These are phyloP conservation scores for Linum lewisii DNA, from an alignment of 345 rosid species.

Conservation along the genomic window DNA sequence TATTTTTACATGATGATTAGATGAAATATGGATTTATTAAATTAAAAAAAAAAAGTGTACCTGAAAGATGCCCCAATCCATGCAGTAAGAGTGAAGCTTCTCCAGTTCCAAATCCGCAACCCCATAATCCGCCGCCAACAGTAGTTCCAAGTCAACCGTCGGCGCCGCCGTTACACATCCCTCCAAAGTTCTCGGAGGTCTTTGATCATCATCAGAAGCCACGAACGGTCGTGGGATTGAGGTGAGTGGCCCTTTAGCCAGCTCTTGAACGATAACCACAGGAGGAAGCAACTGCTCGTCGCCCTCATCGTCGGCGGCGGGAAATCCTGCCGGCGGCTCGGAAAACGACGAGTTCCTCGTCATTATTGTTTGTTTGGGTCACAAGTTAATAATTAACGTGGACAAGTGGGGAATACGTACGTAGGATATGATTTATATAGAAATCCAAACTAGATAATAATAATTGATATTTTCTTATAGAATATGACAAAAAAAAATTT, in stretches of 20 bases:
- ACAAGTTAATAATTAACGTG: not conserved
- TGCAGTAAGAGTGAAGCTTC: constrained; percentile 21
- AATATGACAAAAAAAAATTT: too few species aligned
- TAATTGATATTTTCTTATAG: too few species aligned
- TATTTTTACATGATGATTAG: too few species aligned
- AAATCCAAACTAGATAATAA: too few species aligned
- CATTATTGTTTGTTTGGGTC: not conserved
- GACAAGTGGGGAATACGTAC: not conserved
- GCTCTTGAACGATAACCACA: constrained; percentile 18
- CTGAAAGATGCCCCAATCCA: constrained; percentile 39
- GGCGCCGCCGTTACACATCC: constrained; percentile 10
- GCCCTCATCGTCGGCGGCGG: not conserved
- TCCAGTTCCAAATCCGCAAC: constrained; percentile 13
- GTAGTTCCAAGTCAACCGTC: constrained; percentile 17
- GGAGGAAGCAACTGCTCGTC: not conserved
- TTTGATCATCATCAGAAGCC: not conserved
- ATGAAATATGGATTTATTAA: too few species aligned
- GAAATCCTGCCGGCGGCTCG: too few species aligned
- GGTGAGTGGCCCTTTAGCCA: constrained; percentile 15
- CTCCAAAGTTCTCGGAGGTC: not conserved
- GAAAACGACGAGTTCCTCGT: not conserved
- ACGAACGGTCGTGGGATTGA: constrained; percentile 17
- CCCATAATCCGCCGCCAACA: constrained; percentile 13
- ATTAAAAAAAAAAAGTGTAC: too few species aligned
- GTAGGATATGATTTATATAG: too few species aligned